Evolutionary conservation across 306 rosid genomes (phyloP), one percentile per base, ranked within the genome.

Genomic region (Quercus glauca): DNA sequence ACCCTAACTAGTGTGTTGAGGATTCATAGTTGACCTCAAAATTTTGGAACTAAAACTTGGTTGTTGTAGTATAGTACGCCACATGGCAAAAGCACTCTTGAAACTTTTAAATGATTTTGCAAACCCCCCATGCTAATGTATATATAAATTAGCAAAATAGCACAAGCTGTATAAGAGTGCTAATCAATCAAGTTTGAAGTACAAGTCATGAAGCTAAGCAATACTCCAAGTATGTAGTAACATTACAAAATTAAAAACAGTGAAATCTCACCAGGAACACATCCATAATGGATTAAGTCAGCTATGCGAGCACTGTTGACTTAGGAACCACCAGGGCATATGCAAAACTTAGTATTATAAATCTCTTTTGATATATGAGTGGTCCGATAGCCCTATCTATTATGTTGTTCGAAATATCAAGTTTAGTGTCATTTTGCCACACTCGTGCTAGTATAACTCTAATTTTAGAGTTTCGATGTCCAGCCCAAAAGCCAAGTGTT

Each of bases 311-410:
- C 98, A 84, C 99, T 95, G 76, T 95, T 95, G 74, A 95, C 99
- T 85, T 95, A 98, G 45, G 99, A 95, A 76, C 99, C 99, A 55
- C 99, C 98, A 58, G 99, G 99, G 86, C 99, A 95, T 77, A 95
- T 91, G 83, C 98, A 95, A 81, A 90, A 93, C 81, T 91, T 95
- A 51, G 89, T 95, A 64, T 76, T 85, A 82, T 95, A 95, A 95
- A 95, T 85, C 90, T 88, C 87, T 91, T 91, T 80, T 95, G 99
- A 84, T 95, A 95, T 60, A 89, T 77, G 79, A 93, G 83, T 75
- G 83, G 92, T 79, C 98, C 99, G 45, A 80, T 86, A 51, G 99
- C 98, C 83, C 99, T 90, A 55, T 84, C 93, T 69, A 95, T 95
- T 88, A 98, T 87, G 86, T 93, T 91, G 86, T 89, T 95, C 68